A percentile compares a stretch with the other conserved stretches of the same genome.
Conservation (phyloP, 176 grass and related monocot species). For the Ampelocalamus luodianensis region DNA sequence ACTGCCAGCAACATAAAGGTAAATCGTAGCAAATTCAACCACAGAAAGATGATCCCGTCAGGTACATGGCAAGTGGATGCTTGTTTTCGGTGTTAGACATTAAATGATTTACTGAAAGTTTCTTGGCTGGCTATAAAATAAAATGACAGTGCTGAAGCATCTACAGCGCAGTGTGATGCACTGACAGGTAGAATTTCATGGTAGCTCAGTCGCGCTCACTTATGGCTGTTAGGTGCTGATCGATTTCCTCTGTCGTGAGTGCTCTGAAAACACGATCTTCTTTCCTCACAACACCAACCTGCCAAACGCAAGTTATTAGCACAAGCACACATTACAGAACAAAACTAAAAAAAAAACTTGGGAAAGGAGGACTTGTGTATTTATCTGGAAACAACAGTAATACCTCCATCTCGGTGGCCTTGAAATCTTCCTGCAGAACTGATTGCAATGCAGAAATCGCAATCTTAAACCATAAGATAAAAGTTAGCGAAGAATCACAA, state of each 20-base stretch:
- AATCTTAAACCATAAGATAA: conserved; percentile 50
- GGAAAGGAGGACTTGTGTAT: background rate
- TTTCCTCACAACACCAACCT: conserved; percentile 83
- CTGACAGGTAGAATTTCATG: background rate
- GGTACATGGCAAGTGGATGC: conserved; percentile 19
- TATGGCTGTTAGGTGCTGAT: conserved; percentile 94
- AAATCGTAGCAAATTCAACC: conserved; percentile 45
- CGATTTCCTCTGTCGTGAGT: conserved; percentile 82
- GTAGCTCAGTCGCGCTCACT: conserved; percentile 75
- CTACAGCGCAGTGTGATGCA: background rate
- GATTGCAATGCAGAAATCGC: conserved; percentile 93
- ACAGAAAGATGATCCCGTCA: conserved; percentile 16
- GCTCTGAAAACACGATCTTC: conserved; percentile 75
- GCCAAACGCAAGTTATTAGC: conserved; percentile 22
- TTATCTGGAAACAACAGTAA: conserved; percentile 18
- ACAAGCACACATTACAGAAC: background rate
- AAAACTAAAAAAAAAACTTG: background rate
- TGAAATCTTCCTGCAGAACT: conserved; percentile 96
- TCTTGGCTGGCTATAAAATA: conserved; percentile 44
- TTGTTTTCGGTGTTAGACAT: conserved; percentile 41
- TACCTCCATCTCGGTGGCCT: conserved; percentile 92
- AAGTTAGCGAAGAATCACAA: conserved; percentile 30
- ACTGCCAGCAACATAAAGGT: background rate
- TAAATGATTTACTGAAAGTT: conserved; percentile 36
- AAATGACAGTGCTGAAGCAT: conserved; percentile 38